A percentile compares a stretch with the other conserved stretches of the same genome.
These are phyloP conservation scores for Cladorrhinum samala DNA, from an alignment of 495 filamentous ascomycete genomes.

Conservation along the genomic window DNA sequence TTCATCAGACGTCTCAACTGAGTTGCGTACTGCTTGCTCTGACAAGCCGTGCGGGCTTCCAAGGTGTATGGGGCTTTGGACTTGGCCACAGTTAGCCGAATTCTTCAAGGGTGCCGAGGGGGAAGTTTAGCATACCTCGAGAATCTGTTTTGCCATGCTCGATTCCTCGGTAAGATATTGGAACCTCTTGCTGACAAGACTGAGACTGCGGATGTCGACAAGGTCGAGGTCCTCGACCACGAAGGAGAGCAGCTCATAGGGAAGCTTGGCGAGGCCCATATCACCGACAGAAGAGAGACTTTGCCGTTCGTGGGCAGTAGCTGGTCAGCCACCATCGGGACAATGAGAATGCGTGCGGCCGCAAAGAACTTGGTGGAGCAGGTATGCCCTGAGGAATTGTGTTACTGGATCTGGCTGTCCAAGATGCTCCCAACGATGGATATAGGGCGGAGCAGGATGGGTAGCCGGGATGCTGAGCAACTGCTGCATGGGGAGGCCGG, in stretches of 20 bases:
- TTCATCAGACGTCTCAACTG: conserved; percentile 57
- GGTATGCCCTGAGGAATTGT: too few relatives aligned
- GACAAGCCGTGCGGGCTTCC: conserved; percentile 50
- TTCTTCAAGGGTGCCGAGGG: neutral
- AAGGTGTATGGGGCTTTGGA: conserved; percentile 48
- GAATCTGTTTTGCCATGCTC: conserved; percentile 53
- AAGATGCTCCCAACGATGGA: too few relatives aligned
- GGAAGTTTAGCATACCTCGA: conserved; percentile 46
- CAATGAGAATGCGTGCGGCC: too few relatives aligned
- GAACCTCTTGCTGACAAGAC: conserved; percentile 47
- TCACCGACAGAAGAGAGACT: too few relatives aligned
- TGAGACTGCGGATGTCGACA: conserved; percentile 45
- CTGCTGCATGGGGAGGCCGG: too few relatives aligned
- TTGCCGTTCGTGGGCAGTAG: too few relatives aligned
- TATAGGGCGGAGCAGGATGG: too few relatives aligned
- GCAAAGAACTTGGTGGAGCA: too few relatives aligned
- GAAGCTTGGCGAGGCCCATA: conserved; percentile 36
- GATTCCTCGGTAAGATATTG: conserved; percentile 50
- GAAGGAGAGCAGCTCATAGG: conserved; percentile 59
- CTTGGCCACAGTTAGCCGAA: conserved; percentile 33
- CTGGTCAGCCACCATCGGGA: neutral
- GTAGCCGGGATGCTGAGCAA: too few relatives aligned
- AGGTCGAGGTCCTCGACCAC: conserved; percentile 50
- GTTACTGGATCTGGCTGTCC: too few relatives aligned
- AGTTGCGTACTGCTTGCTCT: conserved; percentile 43